Evolutionary conservation across 1,139 yeast species (phyloP).

Genomic region (Lodderomyces elongisporus): DNA sequence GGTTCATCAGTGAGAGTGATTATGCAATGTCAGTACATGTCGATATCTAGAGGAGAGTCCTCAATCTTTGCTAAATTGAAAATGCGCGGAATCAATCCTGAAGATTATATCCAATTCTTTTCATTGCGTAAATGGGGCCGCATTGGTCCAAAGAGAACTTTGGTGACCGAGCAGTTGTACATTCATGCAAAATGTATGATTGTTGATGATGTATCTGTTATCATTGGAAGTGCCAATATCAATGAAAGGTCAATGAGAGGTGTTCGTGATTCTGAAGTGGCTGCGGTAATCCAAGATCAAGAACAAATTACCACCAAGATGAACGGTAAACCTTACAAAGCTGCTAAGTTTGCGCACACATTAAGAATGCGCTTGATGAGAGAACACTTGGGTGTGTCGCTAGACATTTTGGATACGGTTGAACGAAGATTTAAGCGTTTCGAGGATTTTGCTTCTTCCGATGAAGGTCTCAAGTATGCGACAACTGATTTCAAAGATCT

Average conservation of each 20-base stretch:
- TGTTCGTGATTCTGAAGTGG: conserved; percentile 88
- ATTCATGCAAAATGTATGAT: conserved; percentile 90
- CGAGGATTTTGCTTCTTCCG: conserved; percentile 49
- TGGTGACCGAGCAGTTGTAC: conserved; percentile 88
- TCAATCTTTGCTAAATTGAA: conserved; percentile 82
- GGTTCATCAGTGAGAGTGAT: conserved; percentile 92
- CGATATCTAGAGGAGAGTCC: conserved; percentile 87
- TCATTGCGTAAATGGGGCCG: conserved; percentile 95
- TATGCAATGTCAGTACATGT: conserved; percentile 94
- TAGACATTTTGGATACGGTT: conserved; percentile 78
- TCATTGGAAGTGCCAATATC: conserved; percentile 94
- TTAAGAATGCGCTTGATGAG: conserved; percentile 89
- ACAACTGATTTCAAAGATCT: conserved; percentile 33
- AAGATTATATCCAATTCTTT: conserved; percentile 85
- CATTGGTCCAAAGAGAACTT: conserved; percentile 67
- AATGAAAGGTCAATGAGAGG: conserved; percentile 97
- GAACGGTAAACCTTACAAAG: conserved; percentile 78
- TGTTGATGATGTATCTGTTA: conserved; percentile 91
- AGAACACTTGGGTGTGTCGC: conserved; percentile 92
- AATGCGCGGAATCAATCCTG: conserved; percentile 79
- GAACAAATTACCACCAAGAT: conserved; percentile 68
- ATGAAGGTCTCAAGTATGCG: conserved; percentile 39
- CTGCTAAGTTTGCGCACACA: conserved; percentile 86
- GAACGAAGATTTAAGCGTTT: conserved; percentile 68
- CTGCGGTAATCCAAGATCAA: conserved; percentile 80